phyloP scores from a whole-genome alignment of 139 green algal genomes.

The Tetraselmis striata region DNA sequence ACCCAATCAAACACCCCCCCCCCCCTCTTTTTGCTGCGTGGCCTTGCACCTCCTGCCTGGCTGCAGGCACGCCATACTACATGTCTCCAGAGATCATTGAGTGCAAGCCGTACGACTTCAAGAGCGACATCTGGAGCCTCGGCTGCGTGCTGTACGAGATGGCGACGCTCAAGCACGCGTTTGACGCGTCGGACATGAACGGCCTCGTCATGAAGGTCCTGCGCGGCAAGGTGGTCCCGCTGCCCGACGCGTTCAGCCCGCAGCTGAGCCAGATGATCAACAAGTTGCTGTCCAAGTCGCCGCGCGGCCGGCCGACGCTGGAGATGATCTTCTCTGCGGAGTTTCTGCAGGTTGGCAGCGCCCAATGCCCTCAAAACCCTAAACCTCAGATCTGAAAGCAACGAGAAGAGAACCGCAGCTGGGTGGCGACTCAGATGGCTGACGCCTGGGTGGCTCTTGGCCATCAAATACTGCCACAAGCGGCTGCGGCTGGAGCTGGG shows the following conservation, averaged over 20 bases:
- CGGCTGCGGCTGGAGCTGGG: too few species aligned
- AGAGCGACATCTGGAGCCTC: conserved; percentile 74
- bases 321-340: not conserved
- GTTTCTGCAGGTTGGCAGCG: not conserved
- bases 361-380: too few species aligned
- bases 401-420: too few species aligned
- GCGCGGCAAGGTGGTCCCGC: not conserved
- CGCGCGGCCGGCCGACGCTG: not conserved
- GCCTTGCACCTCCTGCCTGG: not conserved
- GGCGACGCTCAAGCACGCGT: conserved; percentile 44
- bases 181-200: conserved; percentile 46
- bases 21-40: too few species aligned
- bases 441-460: too few species aligned
- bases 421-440: too few species aligned
- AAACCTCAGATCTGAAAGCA: too few species aligned
- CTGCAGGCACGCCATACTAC: conserved; percentile 49
- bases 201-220: conserved; percentile 52
- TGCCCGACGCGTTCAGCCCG: not conserved
- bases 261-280: not conserved
- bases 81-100: conserved; percentile 43
- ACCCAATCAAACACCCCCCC: too few species aligned
- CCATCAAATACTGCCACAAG: too few species aligned
- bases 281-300: not conserved
- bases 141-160: conserved; percentile 84
- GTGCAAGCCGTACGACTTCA: conserved; percentile 59